Evolutionary conservation across 2,329 filamentous ascomycete species (phyloP), one percentile per base, ranked within the genome.

Genomic region (Venturia nashicola): DNA sequence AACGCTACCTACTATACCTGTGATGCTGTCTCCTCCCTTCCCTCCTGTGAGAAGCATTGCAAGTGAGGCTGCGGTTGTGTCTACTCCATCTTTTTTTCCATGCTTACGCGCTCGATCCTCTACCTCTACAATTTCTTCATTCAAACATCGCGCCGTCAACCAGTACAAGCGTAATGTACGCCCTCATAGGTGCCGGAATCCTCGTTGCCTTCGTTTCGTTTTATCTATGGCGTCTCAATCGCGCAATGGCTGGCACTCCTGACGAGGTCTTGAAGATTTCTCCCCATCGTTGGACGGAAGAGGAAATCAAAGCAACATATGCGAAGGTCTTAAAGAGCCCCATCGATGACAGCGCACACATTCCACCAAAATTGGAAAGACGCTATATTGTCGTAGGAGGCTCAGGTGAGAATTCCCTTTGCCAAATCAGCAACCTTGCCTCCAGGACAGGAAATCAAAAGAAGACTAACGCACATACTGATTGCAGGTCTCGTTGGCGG

Each of bases 401-500:
- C 66, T 71, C 73, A 46, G 75, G 75, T 59, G 57, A 44, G 66
- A 44, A 27, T 14, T 20, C 12, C n/a, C 14, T 20, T 34, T 20
- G 36, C 34, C 27, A 39, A 7, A 20, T 11, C 4, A 5, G 14
- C 5, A 42, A 2, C 11, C 11, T 42, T 16, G 36, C 36, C 36
- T 39, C 11, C 36, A 39, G 6, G 6, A 12, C 4, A 18, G 39
- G 27, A 5, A 39, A n/a, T 4, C 27, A 27, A 27, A n/a, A 42
- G 20, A 27, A 14, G 3, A 9, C 46, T 51, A 14, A 51, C 20
- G 14, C 7, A 27, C 3, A 48, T 12, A 11, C 46, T 14, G n/a
- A 60, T 23, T 43, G 14, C 27, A 82, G 81, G 82, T 5, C 77
- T 84, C 40, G 80, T 85, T 2, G 83, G 82, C 3, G 78, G 81